Conservation (phyloP, 129 eudicot genomes). For the Mikania micrantha region DNA sequence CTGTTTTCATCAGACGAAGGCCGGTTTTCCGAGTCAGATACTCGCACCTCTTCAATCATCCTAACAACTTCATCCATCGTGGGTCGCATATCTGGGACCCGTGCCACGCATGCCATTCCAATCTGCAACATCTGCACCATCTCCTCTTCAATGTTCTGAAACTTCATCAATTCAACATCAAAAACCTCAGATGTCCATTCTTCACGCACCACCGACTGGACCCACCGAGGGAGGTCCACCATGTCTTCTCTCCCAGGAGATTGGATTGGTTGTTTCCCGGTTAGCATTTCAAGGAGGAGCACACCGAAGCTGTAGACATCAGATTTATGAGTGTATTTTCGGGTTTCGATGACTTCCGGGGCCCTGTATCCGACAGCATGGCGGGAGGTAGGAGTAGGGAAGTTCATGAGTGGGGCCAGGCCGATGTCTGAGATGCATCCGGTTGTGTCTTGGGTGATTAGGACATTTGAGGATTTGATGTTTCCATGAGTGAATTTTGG, state of each 20-base stretch:
- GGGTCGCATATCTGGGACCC: conserved; percentile 56
- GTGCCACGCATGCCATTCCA: conserved; percentile 67
- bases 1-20: conserved; percentile 45
- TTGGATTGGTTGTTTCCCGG: conserved; percentile 67
- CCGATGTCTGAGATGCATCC: conserved; percentile 56
- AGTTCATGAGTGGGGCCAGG: conserved; percentile 56
- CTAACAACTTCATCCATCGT: conserved; percentile 57
- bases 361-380: conserved; percentile 55
- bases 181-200: conserved; percentile 92
- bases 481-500: conserved; percentile 78
- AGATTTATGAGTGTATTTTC: conserved; percentile 64
- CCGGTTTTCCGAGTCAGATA: conserved; percentile 47
- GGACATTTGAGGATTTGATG: conserved; percentile 74
- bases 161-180: conserved; percentile 58
- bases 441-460: conserved; percentile 45
- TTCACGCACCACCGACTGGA: conserved; percentile 76
- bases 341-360: conserved; percentile 52
- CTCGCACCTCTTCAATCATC: conserved; percentile 68
- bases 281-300: conserved; percentile 64
- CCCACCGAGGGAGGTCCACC: conserved; percentile 81
- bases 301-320: conserved; percentile 81
- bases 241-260: conserved; percentile 63
- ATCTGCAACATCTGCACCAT: conserved; percentile 90
- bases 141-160: conserved; percentile 69
- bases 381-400: conserved; percentile 50